Conservation (phyloP, 306 rosid species). For the Senna siamea region DNA sequence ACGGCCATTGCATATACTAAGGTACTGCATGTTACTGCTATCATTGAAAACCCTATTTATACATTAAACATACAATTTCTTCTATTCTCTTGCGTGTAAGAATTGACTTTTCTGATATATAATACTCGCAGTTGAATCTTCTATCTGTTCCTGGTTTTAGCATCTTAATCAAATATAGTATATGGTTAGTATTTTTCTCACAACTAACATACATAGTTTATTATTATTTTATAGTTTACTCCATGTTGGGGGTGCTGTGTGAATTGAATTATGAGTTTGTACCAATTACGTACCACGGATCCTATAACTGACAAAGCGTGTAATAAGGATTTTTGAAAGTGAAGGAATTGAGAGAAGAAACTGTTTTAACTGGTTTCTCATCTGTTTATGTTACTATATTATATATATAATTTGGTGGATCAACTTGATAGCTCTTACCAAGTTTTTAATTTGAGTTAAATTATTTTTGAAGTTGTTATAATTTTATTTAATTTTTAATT, state of each 20-base stretch:
- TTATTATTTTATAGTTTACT: not conserved
- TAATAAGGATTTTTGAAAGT: not conserved
- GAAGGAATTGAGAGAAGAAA: not conserved
- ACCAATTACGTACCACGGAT: constrained; percentile 53
- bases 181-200: not conserved
- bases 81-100: constrained; percentile 33
- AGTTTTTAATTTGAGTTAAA: too few species aligned
- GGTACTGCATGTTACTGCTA: constrained; percentile 51
- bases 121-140: constrained; percentile 16
- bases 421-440: not conserved
- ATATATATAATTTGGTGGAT: not conserved
- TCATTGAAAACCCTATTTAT: not conserved
- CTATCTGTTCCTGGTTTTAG: not conserved
- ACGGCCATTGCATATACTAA: constrained; percentile 36
- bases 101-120: constrained; percentile 20
- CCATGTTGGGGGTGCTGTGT: not conserved
- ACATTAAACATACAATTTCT: not conserved
- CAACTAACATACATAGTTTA: not conserved
- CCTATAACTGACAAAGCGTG: constrained; percentile 27
- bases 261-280: constrained; percentile 25
- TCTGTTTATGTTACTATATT: too few species aligned
- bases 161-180: not conserved
- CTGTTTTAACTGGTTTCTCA: not conserved
- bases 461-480: too few species aligned
- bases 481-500: too few species aligned